Evolutionary conservation across 805 yeast genomes (phyloP), one percentile per base, ranked within the genome.

Genomic region (Sugiyamaella valdiviana): DNA sequence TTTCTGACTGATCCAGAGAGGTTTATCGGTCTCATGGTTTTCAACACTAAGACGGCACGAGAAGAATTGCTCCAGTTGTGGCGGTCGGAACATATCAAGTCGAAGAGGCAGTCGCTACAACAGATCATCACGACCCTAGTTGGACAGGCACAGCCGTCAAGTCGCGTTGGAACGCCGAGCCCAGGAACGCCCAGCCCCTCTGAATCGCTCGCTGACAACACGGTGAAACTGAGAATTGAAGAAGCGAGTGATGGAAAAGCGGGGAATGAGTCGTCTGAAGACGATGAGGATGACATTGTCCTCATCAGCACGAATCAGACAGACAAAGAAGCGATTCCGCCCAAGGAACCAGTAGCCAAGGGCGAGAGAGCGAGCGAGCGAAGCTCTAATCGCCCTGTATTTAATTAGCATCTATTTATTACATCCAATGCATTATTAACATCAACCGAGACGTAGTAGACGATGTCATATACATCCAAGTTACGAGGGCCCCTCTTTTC

Each of bases 1-100:
- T 65, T 64, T 50, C 46, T 66, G 36, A 19, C 49, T 10, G 48
- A 50, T 14, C 69, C 70, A 10, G 56, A 52, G 10, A 53, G 50
- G 48, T 57, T 62, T 47, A 48, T 54, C 1, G 36, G 38, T 24
- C 41, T 46, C 6, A 42, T 58, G 50, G 42, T 51, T 9, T 51
- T 20, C 14, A 22, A 19, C 14, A 16, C 19, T 7, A 22, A 29
- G 15, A 23, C 14, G 19, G 12, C 38, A 9, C 15, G 20, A 7
- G 26, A 21, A 20, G 35, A 41, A 15, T 12, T 46, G 12, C 17
- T 17, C 4, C 32, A 38, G 16, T 4, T 24, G 19, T 46, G 50
- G 50, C 15, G 29, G n/a, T 36, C 45, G 1, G 39, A 38, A n/a
- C 26, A 35, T 15, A 16, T 43, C 19, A 36, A 35, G 16, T 2